Conservation (phyloP, 2,329 filamentous ascomycete species). For the Sporothrix schenckii region DNA sequence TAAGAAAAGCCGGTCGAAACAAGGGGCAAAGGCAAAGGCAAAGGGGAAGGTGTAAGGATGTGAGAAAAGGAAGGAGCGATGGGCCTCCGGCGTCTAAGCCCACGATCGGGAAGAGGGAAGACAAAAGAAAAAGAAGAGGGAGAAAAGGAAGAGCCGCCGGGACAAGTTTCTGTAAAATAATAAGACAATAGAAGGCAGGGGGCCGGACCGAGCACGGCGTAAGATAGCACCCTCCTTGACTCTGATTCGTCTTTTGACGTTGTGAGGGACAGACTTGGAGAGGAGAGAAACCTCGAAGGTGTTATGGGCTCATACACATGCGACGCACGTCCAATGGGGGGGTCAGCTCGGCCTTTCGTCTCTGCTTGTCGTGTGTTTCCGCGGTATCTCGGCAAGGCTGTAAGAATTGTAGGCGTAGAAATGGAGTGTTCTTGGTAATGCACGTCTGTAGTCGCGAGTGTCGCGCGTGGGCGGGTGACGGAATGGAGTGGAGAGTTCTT, state of each 20-base stretch:
- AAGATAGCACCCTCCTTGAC: background rate
- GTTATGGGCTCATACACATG: constrained; percentile 27
- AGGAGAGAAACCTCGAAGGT: constrained; percentile 7
- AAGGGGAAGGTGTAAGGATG: constrained; percentile 1
- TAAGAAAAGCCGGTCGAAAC: background rate
- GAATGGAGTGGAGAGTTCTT: constrained; percentile 10
- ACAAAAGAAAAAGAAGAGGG: background rate
- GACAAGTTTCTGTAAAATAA: background rate
- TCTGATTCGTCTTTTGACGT: background rate
- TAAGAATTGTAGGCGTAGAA: background rate
- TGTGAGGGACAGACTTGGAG: background rate
- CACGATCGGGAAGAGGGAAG: constrained; percentile 14
- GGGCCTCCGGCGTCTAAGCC: constrained; percentile 4
- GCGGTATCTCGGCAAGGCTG: background rate
- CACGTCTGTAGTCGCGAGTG: background rate
- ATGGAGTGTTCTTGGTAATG: constrained; percentile 15
- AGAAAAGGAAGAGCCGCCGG: background rate
- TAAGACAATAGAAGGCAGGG: background rate
- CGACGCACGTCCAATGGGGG: constrained; percentile 26
- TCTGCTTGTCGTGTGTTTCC: constrained; percentile 10
- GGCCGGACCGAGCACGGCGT: background rate
- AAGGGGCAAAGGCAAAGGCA: background rate
- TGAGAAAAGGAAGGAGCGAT: constrained; percentile 5
- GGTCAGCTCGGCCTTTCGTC: constrained; percentile 9
- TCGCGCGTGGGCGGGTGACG: background rate